Conservation (phyloP, 139 green algal genomes). For the Chlorella ohadii region DNA sequence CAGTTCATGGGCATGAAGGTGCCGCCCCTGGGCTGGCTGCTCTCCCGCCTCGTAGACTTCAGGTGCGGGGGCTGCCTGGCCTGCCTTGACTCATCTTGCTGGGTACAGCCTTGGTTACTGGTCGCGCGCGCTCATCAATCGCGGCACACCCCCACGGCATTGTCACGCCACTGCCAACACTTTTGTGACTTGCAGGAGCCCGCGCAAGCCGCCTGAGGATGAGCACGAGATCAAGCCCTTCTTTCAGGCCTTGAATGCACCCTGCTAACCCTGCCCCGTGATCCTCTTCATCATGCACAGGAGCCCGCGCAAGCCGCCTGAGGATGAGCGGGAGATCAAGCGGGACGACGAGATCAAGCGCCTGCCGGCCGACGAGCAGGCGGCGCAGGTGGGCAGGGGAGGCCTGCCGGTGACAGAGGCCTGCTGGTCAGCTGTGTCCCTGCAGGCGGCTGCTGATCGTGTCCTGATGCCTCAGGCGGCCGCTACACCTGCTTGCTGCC, state of each 20-base stretch:
- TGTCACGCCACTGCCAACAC: too few relatives aligned
- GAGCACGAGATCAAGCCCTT: slow-evolving; percentile 59
- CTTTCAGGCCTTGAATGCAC: too few relatives aligned
- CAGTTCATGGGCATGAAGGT: slow-evolving; percentile 54
- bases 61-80: slow-evolving; percentile 26
- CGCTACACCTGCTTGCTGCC: too few relatives aligned
- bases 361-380: slow-evolving; percentile 42
- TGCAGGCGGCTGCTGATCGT: too few relatives aligned
- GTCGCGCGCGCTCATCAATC: too few relatives aligned
- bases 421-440: too few relatives aligned
- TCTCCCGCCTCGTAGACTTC: slow-evolving; percentile 70
- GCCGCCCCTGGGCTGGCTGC: slow-evolving; percentile 80
- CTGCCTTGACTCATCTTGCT: not conserved
- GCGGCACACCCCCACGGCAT: too few relatives aligned
- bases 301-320: slow-evolving; percentile 58
- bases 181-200: slow-evolving; percentile 43
- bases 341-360: slow-evolving; percentile 46
- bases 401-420: too few relatives aligned
- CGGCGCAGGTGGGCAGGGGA: slow-evolving; percentile 19
- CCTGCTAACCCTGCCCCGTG: too few relatives aligned
- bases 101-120: too few relatives aligned
- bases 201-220: slow-evolving; percentile 62
- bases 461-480: too few relatives aligned
- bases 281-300: slow-evolving; percentile 30
- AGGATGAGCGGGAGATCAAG: slow-evolving; percentile 63